Evolutionary conservation across 2,329 filamentous ascomycete species (phyloP), one percentile per base, ranked within the genome.

Genomic region (Botryotinia globosa): DNA sequence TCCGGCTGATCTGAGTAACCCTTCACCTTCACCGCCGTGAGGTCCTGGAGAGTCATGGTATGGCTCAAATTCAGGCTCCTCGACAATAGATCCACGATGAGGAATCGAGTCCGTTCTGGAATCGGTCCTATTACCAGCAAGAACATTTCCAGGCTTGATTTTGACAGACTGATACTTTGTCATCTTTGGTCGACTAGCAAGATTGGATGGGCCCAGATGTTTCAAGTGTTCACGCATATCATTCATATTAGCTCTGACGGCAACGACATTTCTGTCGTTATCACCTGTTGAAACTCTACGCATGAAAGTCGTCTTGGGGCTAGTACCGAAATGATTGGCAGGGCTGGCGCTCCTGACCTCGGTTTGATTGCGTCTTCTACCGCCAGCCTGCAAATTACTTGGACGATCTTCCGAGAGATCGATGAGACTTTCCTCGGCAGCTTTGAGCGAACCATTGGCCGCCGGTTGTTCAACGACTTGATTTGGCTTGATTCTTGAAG

Each of bases 131-230:
- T 37, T 66, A 34, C 45, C 45, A 37, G 39, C 56, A 18, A 66
- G 34, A n/a, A 62, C 32, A 37, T 72, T 73, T 10, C 82, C 85
- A 42, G 84, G 83, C 82, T 92, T 92, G 77, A 92, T 90, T 81
- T 91, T 91, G 77, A 92, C 89, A 0, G 89, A 87, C 29, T 88
- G 87, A 29, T 87, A 87, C 29, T 86, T 85, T 1, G 89, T 90
- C 72, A 85, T 86, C 80, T 87, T 89, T 2, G 90, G 90, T 72
- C 90, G 89, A 25, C 87, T 86, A 9, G 90, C 90, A 32, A 87
- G 86, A 78, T 92, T 92, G 1, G 89, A 91, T 0, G 90, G 90
- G 0, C 90, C 90, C 0, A 92, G 86, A 74, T 89, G 86, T 75
- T 89, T 90, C 62, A 92, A 83, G 76, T 91, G 88, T 77, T 89